Evolutionary conservation across 345 rosid species (phyloP), one percentile per base, ranked within the genome.

Genomic region (Salix viminalis): DNA sequence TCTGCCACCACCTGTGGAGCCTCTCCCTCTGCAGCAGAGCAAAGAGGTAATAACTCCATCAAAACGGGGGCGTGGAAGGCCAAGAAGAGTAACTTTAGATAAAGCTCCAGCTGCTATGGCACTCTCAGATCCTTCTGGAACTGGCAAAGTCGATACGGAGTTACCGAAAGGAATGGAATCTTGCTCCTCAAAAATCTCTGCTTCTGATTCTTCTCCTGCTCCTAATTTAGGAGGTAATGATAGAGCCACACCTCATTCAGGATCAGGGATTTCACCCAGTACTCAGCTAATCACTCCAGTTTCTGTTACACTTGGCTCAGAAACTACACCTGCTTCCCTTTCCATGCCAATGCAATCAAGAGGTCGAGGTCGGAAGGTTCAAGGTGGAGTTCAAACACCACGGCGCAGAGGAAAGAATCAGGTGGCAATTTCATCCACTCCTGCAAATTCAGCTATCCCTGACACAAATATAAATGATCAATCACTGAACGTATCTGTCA

Each of bases 21-120:
- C 73, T 73, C 84, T 80, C 32, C 85, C 75, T 19, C 75, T 70
- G 64, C 89, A 77, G 71, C 86, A 78, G 79, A 81, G 60, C 79
- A 85, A 84, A 64, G 92, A 94, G 77, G 88, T 80, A 73, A 91
- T 80, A 73, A 91, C 90, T 65, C 96, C 98, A 76, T 80, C 91
- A 54, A 94, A 91, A 84, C 85, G 98, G 72, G 97, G 98, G 26
- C 94, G 98, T 83, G 98, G 98, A 75, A 91, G 98, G 82, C 98
- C 98, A 37, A 89, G 90, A 81, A 88, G 94, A 85, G 89, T 67
- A 69, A 52, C 79, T 56, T 58, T 82, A 11, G 91, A 87, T 69
- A 90, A 79, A 80, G 74, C 90, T 82, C 89, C 86, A 8, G 50
- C 83, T 60, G 75, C 82, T 1, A 60, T 75, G 75, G 62, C 78